phyloP scores from a whole-genome alignment of 2,329 filamentous ascomycete genomes.

The Aplosporella prunicola region DNA sequence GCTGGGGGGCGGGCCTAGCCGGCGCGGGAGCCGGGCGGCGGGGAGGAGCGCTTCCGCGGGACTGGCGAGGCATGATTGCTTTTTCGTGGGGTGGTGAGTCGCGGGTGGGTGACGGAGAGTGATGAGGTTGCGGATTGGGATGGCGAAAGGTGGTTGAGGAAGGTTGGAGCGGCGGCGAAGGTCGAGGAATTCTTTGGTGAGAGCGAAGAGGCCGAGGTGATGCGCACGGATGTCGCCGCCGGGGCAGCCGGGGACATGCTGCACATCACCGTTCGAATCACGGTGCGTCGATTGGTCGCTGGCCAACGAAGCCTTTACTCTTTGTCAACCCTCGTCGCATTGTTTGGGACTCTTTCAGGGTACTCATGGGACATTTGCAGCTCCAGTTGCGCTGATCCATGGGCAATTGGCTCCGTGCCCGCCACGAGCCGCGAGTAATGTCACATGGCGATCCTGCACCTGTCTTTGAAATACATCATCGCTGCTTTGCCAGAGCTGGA shows the following conservation, averaged over 20 bases:
- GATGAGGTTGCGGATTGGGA: background rate
- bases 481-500: too few species aligned
- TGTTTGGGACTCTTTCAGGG: too few species aligned
- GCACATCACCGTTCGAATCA: conserved; percentile 5
- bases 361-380: too few species aligned
- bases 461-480: too few species aligned
- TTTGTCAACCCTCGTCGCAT: too few species aligned
- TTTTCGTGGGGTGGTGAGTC: background rate
- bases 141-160: background rate
- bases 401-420: too few species aligned
- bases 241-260: conserved; percentile 2
- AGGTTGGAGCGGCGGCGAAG: conserved; percentile 1
- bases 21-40: conserved; percentile 36
- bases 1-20: conserved; percentile 47
- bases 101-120: background rate
- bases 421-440: too few species aligned
- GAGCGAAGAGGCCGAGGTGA: background rate
- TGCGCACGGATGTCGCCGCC: too few species aligned
- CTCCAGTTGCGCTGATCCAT: too few species aligned
- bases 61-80: conserved; percentile 38
- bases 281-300: conserved; percentile 2
- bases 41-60: conserved; percentile 34
- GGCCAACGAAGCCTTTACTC: too few species aligned
- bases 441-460: too few species aligned
- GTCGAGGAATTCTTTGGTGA: conserved; percentile 8